Evolutionary conservation across 345 rosid genomes (phyloP).

Genomic region (Salix dunnii): DNA sequence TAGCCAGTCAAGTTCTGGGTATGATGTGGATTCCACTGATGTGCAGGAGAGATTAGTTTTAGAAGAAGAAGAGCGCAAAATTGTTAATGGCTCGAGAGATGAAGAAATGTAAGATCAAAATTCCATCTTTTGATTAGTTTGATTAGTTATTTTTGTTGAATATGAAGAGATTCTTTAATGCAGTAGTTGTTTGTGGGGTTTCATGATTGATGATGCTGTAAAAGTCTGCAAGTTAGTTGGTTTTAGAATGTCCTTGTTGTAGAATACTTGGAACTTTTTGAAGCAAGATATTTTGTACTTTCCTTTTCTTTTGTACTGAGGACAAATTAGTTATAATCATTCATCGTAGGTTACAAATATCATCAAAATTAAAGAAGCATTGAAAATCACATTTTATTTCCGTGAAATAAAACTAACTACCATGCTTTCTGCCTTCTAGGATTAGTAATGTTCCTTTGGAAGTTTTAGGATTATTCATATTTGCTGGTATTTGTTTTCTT

Average conservation of each 20-base stretch:
- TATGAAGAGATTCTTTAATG: not conserved
- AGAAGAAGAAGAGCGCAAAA: conserved; percentile 33
- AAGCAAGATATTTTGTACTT: not conserved
- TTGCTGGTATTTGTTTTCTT: conserved; percentile 4
- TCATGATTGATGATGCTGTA: not conserved
- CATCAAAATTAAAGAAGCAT: not conserved
- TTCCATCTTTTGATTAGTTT: not conserved
- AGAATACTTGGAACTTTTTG: not conserved
- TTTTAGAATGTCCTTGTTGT: not conserved
- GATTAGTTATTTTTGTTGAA: conserved; percentile 6
- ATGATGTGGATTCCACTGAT: conserved; percentile 38
- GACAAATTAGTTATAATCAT: not conserved
- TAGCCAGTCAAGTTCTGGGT: conserved; percentile 45
- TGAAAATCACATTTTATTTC: not conserved
- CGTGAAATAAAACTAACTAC: not conserved
- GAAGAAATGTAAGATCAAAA: conserved; percentile 44
- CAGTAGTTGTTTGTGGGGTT: not conserved
- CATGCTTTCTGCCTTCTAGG: not conserved
- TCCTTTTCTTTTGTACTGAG: too few relatives aligned
- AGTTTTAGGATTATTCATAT: not conserved
- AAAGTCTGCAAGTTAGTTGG: not conserved
- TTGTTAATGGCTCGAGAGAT: conserved; percentile 19
- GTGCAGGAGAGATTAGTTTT: conserved; percentile 18
- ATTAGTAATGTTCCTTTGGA: not conserved
- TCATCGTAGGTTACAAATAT: not conserved